phyloP scores from a whole-genome alignment of 2,329 filamentous ascomycete species.

The Cladophialophora psammophila region DNA sequence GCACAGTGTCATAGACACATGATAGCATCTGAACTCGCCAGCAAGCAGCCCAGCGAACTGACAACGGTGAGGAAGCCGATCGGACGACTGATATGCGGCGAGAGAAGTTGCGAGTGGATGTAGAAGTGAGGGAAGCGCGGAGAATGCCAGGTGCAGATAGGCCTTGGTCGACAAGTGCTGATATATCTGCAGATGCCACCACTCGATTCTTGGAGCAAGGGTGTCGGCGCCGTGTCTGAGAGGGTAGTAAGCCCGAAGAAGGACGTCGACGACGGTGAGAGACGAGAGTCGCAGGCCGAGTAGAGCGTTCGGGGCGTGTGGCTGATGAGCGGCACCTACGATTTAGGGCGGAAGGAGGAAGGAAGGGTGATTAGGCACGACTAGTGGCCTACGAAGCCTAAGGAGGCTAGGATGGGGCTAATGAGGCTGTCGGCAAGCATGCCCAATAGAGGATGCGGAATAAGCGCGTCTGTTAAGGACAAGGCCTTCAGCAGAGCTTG shows the following conservation, averaged over 20 bases:
- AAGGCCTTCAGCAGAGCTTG: background rate
- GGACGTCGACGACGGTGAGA: conserved; percentile 17
- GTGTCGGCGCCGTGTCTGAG: conserved; percentile 1
- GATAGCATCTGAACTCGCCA: conserved; percentile 2
- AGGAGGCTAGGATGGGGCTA: conserved; percentile 8
- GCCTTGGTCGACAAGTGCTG: background rate
- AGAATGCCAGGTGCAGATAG: conserved; percentile 9
- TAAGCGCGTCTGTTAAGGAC: conserved; percentile 17
- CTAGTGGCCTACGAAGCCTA: background rate
- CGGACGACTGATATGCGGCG: background rate
- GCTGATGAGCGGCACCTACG: conserved; percentile 12
- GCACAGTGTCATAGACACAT: conserved; percentile 11
- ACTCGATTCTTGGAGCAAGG: too few species aligned
- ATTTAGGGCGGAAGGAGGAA: background rate
- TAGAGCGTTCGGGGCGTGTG: background rate
- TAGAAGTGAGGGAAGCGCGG: conserved; percentile 9
- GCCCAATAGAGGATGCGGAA: conserved; percentile 17
- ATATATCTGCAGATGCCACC: background rate
- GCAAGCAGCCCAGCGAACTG: background rate
- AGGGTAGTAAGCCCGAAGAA: background rate
- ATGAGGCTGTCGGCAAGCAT: background rate
- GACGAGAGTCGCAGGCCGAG: conserved; percentile 8
- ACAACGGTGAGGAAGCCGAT: background rate
- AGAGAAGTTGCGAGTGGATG: background rate
- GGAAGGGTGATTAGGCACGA: background rate